Evolutionary conservation across 2,329 filamentous ascomycete species (phyloP).

Genomic region (Aspergillus texensis): DNA sequence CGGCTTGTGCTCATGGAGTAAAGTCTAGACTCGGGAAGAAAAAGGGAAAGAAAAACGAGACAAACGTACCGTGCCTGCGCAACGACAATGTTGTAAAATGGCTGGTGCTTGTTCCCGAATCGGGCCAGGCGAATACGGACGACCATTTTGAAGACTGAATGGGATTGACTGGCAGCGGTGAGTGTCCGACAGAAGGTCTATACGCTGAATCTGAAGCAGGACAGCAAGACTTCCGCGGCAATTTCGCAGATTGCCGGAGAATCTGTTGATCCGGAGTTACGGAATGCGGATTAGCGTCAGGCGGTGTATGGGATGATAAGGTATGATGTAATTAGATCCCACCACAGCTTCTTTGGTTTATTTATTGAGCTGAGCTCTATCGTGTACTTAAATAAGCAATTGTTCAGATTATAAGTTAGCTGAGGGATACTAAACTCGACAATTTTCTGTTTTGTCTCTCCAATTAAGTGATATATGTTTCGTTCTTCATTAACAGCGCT

Average conservation of each 20-base stretch:
- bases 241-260: constrained; percentile 29
- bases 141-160: constrained; percentile 67
- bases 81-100: constrained; percentile 97
- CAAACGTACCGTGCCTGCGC: constrained; percentile 77
- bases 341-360: background rate
- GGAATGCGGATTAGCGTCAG: constrained; percentile 27
- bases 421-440: background rate
- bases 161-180: background rate
- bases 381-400: background rate
- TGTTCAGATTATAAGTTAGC: background rate
- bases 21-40: background rate
- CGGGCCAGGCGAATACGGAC: constrained; percentile 91
- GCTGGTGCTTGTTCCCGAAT: constrained; percentile 84
- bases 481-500: constrained; percentile 14
- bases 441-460: background rate
- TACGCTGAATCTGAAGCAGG: constrained; percentile 14
- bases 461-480: constrained; percentile 30
- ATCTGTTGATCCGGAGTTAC: constrained; percentile 27
- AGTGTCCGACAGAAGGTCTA: constrained; percentile 10
- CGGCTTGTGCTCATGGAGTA: background rate
- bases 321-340: constrained; percentile 24
- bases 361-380: background rate
- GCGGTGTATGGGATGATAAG: constrained; percentile 22
- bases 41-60: background rate
- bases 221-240: constrained; percentile 29